These are phyloP conservation scores for Nasturtium officinale DNA, from an alignment of 345 rosid genomes.

Conservation along the genomic window DNA sequence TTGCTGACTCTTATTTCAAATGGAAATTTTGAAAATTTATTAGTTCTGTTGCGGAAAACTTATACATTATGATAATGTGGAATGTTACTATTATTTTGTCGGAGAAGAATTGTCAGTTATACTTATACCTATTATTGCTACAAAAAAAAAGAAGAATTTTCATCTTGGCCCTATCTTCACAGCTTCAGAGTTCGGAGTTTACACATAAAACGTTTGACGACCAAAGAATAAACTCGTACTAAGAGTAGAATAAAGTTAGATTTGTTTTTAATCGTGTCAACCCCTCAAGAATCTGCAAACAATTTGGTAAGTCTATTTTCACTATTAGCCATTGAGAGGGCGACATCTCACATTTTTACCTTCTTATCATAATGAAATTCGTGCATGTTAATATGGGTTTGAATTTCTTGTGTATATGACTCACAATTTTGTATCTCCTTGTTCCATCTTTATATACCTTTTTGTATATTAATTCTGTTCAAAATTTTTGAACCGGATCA, in stretches of 20 bases:
- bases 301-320: too few species aligned
- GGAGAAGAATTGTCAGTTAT: constrained; percentile 20
- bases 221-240: too few species aligned
- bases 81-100: constrained; percentile 10
- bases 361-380: too few species aligned
- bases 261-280: too few species aligned
- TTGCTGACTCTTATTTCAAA: background rate
- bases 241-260: too few species aligned
- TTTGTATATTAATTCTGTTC: background rate
- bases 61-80: constrained; percentile 3
- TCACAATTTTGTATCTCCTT: background rate
- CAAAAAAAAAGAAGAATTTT: background rate
- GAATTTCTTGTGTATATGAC: too few species aligned
- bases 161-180: background rate
- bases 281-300: too few species aligned
- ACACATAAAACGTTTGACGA: too few species aligned
- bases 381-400: too few species aligned
- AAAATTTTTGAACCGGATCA: background rate
- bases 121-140: background rate
- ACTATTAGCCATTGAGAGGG: too few species aligned
- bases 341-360: too few species aligned
- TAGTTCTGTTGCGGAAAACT: constrained; percentile 16
- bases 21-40: constrained; percentile 17
- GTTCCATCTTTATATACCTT: background rate
- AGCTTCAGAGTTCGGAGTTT: too few species aligned